Evolutionary conservation across 345 rosid genomes (phyloP).

Genomic region (Xanthoceras sorbifolium): DNA sequence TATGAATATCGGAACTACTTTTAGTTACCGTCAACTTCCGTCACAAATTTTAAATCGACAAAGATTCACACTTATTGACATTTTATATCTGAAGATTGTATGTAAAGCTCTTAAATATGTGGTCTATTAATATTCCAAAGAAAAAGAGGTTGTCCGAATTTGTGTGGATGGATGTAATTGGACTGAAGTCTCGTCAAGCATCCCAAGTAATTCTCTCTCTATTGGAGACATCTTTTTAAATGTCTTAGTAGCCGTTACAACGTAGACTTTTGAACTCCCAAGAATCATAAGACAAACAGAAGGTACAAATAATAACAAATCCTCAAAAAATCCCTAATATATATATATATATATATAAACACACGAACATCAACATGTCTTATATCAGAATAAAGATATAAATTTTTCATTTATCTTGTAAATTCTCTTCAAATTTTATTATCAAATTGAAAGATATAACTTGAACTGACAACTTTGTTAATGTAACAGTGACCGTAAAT

Average conservation of each 20-base stretch:
- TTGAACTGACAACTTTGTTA: background rate
- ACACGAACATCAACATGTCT: background rate
- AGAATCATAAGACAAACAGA: background rate
- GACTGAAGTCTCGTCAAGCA: background rate
- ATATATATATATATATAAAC: background rate
- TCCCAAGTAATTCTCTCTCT: background rate
- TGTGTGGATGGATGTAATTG: background rate
- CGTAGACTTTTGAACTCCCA: background rate
- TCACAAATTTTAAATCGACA: too few species aligned
- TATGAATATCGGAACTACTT: too few species aligned
- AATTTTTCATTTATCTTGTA: background rate
- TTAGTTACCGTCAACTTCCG: too few species aligned
- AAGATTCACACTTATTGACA: background rate
- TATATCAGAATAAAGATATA: background rate
- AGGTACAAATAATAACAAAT: constrained; percentile 1
- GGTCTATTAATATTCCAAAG: background rate
- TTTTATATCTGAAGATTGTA: too few species aligned
- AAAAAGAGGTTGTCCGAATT: background rate
- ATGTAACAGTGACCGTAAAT: too few species aligned
- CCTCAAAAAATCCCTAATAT: too few species aligned
- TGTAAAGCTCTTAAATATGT: background rate
- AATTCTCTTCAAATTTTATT: too few species aligned
- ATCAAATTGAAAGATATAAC: too few species aligned
- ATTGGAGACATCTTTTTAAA: background rate
- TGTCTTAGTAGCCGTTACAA: background rate